Evolutionary conservation across 2,329 filamentous ascomycete species (phyloP).

Genomic region (Xenoacremonium recifei): DNA sequence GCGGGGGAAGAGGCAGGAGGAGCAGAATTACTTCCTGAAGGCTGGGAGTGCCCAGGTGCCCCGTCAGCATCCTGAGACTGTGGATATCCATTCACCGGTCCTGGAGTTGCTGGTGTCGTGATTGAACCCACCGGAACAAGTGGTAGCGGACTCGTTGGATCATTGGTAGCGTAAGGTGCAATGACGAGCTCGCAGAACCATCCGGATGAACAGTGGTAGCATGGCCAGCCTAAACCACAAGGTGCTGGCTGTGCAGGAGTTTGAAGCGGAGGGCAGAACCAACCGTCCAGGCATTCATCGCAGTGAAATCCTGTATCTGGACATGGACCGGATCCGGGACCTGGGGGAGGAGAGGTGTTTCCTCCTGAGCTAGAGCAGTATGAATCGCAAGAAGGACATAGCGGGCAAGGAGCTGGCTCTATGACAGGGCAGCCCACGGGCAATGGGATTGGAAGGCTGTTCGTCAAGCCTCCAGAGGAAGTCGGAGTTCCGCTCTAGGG

Average conservation of each 20-base stretch:
- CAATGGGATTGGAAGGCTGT: not conserved
- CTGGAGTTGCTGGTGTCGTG: not conserved
- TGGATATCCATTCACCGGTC: not conserved
- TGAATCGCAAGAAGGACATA: conserved; percentile 17
- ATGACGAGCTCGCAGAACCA: conserved; percentile 24
- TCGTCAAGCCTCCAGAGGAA: not conserved
- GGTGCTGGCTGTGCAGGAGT: conserved; percentile 28
- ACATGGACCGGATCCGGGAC: conserved; percentile 15
- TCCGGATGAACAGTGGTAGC: conserved; percentile 28
- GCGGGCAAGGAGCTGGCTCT: conserved; percentile 8
- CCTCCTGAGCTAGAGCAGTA: conserved; percentile 2
- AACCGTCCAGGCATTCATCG: conserved; percentile 28
- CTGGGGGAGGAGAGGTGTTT: not conserved
- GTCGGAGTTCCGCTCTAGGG: not conserved
- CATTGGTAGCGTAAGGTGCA: not conserved
- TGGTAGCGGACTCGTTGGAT: not conserved
- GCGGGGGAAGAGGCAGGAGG: no score
- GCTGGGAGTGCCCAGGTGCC: no score
- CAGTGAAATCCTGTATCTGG: conserved; percentile 27
- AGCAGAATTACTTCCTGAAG: no score
- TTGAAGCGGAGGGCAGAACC: conserved; percentile 31
- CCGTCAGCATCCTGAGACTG: no score
- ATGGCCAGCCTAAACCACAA: conserved; percentile 31
- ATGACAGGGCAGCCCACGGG: conserved; percentile 1
- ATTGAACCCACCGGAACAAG: not conserved